Evolutionary conservation across 495 filamentous ascomycete genomes (phyloP).

Genomic region (Trichoderma asperelloides): DNA sequence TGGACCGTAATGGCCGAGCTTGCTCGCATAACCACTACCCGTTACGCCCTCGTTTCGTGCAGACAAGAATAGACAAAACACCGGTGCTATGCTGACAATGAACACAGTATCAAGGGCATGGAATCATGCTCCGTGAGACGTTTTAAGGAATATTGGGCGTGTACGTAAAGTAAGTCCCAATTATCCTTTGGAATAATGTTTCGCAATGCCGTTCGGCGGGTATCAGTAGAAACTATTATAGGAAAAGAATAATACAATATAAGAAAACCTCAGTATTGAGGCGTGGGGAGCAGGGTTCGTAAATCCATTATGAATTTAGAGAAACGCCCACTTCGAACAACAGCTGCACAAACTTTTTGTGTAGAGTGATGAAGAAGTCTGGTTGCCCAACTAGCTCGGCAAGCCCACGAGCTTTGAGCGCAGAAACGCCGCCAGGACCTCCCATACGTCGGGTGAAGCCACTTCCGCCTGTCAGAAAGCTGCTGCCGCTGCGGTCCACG

Average conservation of each 20-base stretch:
- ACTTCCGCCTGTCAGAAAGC: slow-evolving; percentile 37
- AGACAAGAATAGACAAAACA: not conserved
- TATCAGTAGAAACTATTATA: slow-evolving; percentile 1
- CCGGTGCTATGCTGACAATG: slow-evolving; percentile 8
- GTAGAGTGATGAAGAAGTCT: slow-evolving; percentile 81
- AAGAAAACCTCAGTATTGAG: not conserved
- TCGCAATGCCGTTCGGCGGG: slow-evolving; percentile 6
- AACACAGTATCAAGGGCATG: not conserved
- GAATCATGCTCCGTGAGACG: not conserved
- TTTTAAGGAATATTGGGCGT: not conserved
- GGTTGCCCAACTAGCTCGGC: slow-evolving; percentile 80
- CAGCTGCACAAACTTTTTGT: slow-evolving; percentile 67
- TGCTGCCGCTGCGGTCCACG: slow-evolving; percentile 25
- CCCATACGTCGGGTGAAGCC: slow-evolving; percentile 30
- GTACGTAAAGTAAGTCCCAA: not conserved
- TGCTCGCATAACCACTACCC: not conserved
- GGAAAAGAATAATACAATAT: not conserved
- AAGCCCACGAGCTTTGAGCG: slow-evolving; percentile 63
- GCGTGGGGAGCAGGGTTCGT: not conserved
- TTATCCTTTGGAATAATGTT: not conserved
- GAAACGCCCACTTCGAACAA: slow-evolving; percentile 55
- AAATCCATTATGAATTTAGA: slow-evolving; percentile 27
- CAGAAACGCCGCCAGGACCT: slow-evolving; percentile 30
- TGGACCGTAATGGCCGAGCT: not conserved
- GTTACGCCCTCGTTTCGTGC: not conserved